Conservation (phyloP, 2,329 filamentous ascomycete genomes). For the Aureobasidium sp. region DNA sequence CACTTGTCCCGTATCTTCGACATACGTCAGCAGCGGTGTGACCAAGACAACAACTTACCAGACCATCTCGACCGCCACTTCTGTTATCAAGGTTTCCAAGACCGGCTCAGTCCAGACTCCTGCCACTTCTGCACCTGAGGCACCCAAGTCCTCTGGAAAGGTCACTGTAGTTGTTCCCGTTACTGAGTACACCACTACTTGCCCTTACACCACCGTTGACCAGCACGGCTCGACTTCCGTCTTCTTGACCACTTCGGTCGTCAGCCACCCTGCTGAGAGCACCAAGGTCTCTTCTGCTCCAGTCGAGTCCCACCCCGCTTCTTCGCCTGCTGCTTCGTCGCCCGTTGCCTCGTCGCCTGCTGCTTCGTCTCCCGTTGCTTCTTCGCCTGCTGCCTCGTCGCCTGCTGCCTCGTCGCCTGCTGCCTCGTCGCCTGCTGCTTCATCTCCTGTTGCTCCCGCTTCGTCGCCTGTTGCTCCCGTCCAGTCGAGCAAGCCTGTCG, state of each 20-base stretch:
- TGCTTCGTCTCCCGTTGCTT: no score
- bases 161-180: background rate
- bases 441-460: no score
- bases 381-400: no score
- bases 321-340: background rate
- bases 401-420: no score
- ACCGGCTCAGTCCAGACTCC: background rate
- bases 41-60: background rate
- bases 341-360: background rate
- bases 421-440: no score
- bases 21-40: background rate
- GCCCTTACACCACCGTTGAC: slow-evolving; percentile 14
- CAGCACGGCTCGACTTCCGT: slow-evolving; percentile 22
- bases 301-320: background rate
- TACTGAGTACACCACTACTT: slow-evolving; percentile 16
- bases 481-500: background rate
- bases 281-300: background rate
- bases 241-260: slow-evolving; percentile 35
- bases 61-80: background rate
- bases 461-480: background rate
- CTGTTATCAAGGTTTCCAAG: slow-evolving; percentile 2
- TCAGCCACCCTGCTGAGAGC: background rate
- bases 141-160: slow-evolving; percentile 2
- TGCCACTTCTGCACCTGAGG: background rate
- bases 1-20: slow-evolving; percentile 8